Base-by-base conservation (phyloP, 2,329 filamentous ascomycete genomes). In the Penicillium expansum region DNA sequence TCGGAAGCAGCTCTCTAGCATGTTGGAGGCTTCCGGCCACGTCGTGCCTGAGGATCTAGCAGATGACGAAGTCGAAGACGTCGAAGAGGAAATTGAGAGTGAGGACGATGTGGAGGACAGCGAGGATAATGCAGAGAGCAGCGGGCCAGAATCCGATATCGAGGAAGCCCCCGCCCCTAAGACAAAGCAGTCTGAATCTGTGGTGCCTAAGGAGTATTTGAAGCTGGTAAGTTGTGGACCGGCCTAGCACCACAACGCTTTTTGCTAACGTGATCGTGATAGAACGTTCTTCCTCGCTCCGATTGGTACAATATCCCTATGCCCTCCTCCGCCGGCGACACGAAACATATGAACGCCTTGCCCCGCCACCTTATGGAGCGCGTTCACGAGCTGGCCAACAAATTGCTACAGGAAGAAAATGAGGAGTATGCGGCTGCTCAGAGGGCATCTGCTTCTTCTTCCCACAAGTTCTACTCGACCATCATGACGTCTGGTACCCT, bases 401-500 rank as follows among this genome's bases (percentile, higher is more conserved):
- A 82, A 10, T 80, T 97, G 7, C 79, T 97, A 20, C 87, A 95
- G 52, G 81, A 85, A 27, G 94, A 99, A 70, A 89, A 89, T 59
- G 81, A 84, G 39, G 80, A 84, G 45, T 99, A 97, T 76, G 82
- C 82, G 54, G 84, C 86, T 27, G 87, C 82, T 39, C 83, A 91
- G 63, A 81, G 91, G 64, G 79, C 89, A 55, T 86, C 90, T 7
- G 86, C 90, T 49, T 91, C 91, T 27, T 94, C 93, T 2, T 93
- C 92, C 39, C 90, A 95, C 75, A 96, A 92, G 73, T 99, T 99
- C 80, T 87, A 97, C 81, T 91, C 92, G 1, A 96, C 92, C 18
- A 97, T 99, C 72, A 97, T 97, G 90, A 81, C 91, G 10, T 95
- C 92, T 1, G 94, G 94, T 80, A 99, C 95, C 10, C 84, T 97